Conservation (phyloP, 2,329 filamentous ascomycete genomes). For the Ilyonectria destructans region DNA sequence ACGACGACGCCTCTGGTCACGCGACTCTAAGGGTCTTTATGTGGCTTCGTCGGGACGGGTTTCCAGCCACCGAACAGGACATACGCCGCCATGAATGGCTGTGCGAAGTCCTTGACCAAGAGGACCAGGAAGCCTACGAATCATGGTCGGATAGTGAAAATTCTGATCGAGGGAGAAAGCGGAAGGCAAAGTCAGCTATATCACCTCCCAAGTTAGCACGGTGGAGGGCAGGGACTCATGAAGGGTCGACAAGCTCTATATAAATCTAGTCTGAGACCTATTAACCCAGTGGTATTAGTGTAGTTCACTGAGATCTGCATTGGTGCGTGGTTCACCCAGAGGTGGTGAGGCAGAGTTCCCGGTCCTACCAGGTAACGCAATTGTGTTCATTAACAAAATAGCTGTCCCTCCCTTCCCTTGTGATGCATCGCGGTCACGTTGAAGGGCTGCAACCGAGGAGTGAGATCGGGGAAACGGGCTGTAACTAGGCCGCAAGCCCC, state of each 20-base stretch:
- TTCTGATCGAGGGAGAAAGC: background rate
- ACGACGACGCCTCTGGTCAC: conserved; percentile 3
- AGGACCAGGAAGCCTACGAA: background rate
- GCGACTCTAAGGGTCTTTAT: conserved; percentile 3
- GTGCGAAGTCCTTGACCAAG: conserved; percentile 1
- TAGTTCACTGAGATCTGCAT: too few species aligned
- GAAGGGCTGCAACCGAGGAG: too few species aligned
- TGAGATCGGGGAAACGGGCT: too few species aligned
- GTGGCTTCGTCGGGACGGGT: conserved; percentile 19
- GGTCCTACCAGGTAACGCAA: too few species aligned
- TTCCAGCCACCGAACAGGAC: conserved; percentile 13
- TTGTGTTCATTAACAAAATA: too few species aligned
- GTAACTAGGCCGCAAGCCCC: too few species aligned
- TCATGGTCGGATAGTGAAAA: background rate
- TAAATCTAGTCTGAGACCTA: background rate
- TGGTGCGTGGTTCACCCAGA: too few species aligned
- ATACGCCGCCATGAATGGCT: conserved; percentile 21
- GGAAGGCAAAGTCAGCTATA: background rate
- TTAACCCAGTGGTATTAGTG: too few species aligned
- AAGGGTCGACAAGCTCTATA: background rate
- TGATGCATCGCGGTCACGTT: too few species aligned
- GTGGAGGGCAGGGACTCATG: background rate
- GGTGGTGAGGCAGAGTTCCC: too few species aligned
- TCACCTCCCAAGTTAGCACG: background rate
- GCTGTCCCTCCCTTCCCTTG: too few species aligned